Evolutionary conservation across 331 rosid species (phyloP), one percentile per base, ranked within the genome.

Genomic region (Phaseolus coccineus): DNA sequence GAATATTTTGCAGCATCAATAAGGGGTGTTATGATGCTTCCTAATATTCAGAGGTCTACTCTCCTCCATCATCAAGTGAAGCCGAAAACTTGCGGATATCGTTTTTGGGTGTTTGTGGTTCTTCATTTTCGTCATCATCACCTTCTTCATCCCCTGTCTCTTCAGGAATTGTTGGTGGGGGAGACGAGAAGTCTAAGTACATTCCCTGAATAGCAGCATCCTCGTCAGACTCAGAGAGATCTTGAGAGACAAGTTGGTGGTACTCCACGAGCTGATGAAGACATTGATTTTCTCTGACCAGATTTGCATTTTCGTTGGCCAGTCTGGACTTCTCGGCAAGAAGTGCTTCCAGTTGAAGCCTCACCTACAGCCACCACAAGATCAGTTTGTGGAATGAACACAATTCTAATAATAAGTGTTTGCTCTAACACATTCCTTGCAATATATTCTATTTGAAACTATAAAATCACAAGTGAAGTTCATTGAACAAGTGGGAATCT

Each of bases 321-420:
- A 96, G 63, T 78, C 98, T 88, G 1, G 99, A 92, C 70, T 93
- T 96, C 86, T 96, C 99, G 19, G 94, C 91, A 24, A 93, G 92
- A 74, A 93, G 80, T 78, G 96, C 97, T 85, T 96, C 98, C 82
- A 96, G 84, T 81, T 96, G 99, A 88, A 96, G 99, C 87, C 97
- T 93, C 88, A 96, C 96, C 97, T 93, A 80, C 68, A 70, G 1
- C 30, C 65, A 59, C 70, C 77, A 73, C 42, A 33, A 52, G 6
- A 77, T 77, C 67, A 37, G 46, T 63, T 40, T 67, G 33, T 42
- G 33, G 0, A 35, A 30, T 22, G 15, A 5, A 22, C 10, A 52
- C 19, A 52, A 5, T 52, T 15, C 9, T 37, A 37, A 6, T 8
- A 4, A 37, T 1, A 3, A 3, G 39, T 0, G 4, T 35, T 35